Base-by-base conservation (phyloP, 176 grass and related monocot species). In the Oropetium thomaeum region DNA sequence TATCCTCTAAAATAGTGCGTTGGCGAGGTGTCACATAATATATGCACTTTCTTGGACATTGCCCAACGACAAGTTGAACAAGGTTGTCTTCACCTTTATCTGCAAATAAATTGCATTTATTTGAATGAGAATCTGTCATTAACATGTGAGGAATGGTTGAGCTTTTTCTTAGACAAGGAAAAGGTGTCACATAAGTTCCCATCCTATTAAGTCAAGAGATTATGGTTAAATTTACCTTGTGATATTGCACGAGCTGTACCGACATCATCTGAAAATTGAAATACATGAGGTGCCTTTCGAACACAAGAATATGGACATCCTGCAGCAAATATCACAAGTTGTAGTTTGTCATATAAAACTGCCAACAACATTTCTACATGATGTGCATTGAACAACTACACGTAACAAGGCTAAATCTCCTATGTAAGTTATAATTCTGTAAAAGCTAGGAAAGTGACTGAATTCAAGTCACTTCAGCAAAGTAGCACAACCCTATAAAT, bases 261-360 rank as follows among this genome's bases (percentile, higher is more conserved):
- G 58, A 65, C 84, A 65, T 88, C 86, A 42, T 59, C 75, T 67
- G 71, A 77, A 86, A 88, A 94, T 78, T 76, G 62, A 77, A 98
- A 98, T 35, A 82, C 79, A 76, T 94, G 84, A 76, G 91, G 89
- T 83, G 95, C 95, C 83, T 58, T 94, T 84, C 88, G 94, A 77
- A 89, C 95, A 83, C 91, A 94, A 79, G 91, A 92, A 88, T 94
- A 98, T 86, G 91, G 95, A 28, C 91, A 98, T 86, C 88, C 95
- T 98, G 71, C 71, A 79, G 23, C 62, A 31, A 31, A 72, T 67
- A 68, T 61, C 35, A 75, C 19, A 13, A 65, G 22, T 37, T 51
- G 25, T 65, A 31, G 27, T 51, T 48, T 71, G 53, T 87, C 58
- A 73, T 47, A 62, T 78, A 27, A 78, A 65, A 51, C 27, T 27